These are phyloP conservation scores for Podaxis sp. DNA, from an alignment of 768 basidiomycete genomes.

Conservation along the genomic window DNA sequence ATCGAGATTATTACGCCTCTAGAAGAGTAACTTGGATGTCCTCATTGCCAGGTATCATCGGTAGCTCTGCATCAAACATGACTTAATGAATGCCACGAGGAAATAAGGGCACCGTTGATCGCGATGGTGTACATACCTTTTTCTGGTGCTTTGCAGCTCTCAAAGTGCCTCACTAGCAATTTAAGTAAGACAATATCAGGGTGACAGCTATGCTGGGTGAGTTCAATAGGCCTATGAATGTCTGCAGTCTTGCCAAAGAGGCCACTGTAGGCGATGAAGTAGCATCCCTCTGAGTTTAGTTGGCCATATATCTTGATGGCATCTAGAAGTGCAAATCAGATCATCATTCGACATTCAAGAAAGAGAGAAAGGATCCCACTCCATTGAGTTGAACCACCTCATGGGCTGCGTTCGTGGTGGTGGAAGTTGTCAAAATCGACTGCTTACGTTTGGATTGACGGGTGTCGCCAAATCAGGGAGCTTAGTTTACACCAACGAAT, in stretches of 20 bases:
- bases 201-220: not conserved
- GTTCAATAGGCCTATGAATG: slow-evolving; percentile 31
- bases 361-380: not conserved
- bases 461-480: too few species aligned
- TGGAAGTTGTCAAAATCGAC: not conserved
- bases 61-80: slow-evolving; percentile 42
- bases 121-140: slow-evolving; percentile 30
- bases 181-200: not conserved
- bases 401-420: not conserved
- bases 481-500: too few species aligned
- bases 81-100: slow-evolving; percentile 28
- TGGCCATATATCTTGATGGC: slow-evolving; percentile 45
- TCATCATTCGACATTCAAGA: not conserved
- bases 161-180: slow-evolving; percentile 43
- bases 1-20: slow-evolving; percentile 17
- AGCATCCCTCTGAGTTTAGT: slow-evolving; percentile 36
- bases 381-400: not conserved
- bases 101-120: not conserved
- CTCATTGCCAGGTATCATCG: slow-evolving; percentile 53
- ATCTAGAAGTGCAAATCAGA: slow-evolving; percentile 23
- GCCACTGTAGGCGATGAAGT: slow-evolving; percentile 39
- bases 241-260: slow-evolving; percentile 49
- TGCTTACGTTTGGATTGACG: too few species aligned
- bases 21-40: slow-evolving; percentile 43
- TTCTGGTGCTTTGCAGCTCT: slow-evolving; percentile 46